phyloP scores from a whole-genome alignment of 2,329 filamentous ascomycete genomes.

The Trichoderma sp. region DNA sequence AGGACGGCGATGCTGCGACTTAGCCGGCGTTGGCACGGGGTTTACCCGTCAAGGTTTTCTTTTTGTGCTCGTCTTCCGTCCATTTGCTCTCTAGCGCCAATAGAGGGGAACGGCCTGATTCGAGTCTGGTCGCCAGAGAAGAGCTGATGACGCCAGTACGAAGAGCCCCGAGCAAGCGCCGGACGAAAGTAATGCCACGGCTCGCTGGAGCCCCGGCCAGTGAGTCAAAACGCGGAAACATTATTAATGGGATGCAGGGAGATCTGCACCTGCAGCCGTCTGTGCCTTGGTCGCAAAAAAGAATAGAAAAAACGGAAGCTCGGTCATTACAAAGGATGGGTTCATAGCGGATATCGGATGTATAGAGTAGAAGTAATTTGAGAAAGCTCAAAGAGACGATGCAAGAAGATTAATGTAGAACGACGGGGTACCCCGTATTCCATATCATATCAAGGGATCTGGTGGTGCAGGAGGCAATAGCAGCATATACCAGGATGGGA shows the following conservation, averaged over 20 bases:
- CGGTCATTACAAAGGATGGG: neutral
- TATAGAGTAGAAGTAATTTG: neutral
- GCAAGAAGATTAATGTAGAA: neutral
- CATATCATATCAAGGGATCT: neutral
- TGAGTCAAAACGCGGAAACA: conserved; percentile 1
- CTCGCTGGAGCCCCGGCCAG: neutral
- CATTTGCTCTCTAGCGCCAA: conserved; percentile 3
- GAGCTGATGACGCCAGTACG: neutral
- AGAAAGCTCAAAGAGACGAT: neutral
- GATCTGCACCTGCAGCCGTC: neutral
- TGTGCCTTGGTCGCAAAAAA: neutral
- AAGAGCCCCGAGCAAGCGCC: neutral
- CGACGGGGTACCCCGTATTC: neutral
- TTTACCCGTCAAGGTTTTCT: conserved; percentile 33
- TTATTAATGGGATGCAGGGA: neutral
- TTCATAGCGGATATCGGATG: neutral
- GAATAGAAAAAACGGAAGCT: neutral
- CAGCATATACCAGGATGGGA: neutral
- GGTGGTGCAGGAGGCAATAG: neutral
- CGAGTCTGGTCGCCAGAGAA: neutral
- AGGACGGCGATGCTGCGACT: conserved; percentile 29
- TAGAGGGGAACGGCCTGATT: neutral
- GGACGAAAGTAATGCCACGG: neutral
- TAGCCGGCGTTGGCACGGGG: conserved; percentile 36
- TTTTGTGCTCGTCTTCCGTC: neutral